Evolutionary conservation across 2,329 filamentous ascomycete species (phyloP), one percentile per base, ranked within the genome.

Genomic region (Colletotrichum sp.): DNA sequence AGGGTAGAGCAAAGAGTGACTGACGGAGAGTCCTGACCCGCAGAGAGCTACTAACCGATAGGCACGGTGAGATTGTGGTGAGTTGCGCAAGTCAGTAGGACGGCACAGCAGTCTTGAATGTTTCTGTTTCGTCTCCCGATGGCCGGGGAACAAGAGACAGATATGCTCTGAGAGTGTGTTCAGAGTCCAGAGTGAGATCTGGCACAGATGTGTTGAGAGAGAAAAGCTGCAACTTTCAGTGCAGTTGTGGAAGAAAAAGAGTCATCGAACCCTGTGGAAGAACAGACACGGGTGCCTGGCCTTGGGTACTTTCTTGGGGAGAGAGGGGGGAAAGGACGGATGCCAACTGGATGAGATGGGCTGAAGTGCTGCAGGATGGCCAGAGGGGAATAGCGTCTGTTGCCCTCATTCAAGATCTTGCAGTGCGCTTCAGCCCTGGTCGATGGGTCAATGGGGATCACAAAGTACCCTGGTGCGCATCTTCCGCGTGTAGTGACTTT

Each of bases 191-290:
- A 52, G 0, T 16, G 63, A 48, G 13, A 52, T 52, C 43, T 52
- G 10, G 43, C n/a, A 21, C 43, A 52, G 43, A 52, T 13, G 43
- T 52, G n/a, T 52, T 52, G 43, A 52, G 43, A 21, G n/a, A 48
- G n/a, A n/a, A n/a, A 18, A 1, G 30, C 24, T 32, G 26, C 24
- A 66, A 12, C 63, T 24, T 9, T 28, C 63, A 66, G 39, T 26
- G 39, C 63, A 52, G 39, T 21, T 48, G 43, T 52, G 39, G 16
- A 48, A 16, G 34, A 65, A 59, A 73, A 74, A 74, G 74, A 76
- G 74, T 75, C 74, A 73, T 60, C 70, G 71, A 75, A 60, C 64
- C 70, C 70, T 73, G 64, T 66, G 59, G 64, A 75, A 75, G 48
- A 70, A 43, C 26, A 69, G 43, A 43, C 26, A 69, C 57, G 43